Evolutionary conservation across 1,284 basidiomycete species (phyloP).

Genomic region (Irpex rosettiformis): DNA sequence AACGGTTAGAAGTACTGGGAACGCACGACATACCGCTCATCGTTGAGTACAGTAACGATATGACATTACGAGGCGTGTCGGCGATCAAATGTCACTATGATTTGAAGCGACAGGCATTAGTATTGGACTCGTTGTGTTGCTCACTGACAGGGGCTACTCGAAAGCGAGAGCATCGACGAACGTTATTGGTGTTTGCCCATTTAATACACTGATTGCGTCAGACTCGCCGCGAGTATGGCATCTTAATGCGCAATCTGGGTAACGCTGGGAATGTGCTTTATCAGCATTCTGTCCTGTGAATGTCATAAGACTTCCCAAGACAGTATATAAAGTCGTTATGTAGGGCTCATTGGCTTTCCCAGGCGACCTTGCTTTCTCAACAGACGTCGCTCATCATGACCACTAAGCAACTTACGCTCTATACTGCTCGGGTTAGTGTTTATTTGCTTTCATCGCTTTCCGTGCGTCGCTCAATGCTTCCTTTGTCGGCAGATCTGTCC

Average conservation of each 20-base stretch:
- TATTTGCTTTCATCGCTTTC: background rate
- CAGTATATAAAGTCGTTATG: background rate
- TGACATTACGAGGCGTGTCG: no score
- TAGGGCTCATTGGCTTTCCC: background rate
- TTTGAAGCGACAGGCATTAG: no score
- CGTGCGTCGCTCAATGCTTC: background rate
- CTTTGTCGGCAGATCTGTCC: slow-evolving; percentile 37
- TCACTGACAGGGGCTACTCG: no score
- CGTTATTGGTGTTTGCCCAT: no score
- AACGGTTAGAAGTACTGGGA: no score
- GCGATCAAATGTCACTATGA: no score
- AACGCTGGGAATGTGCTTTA: background rate
- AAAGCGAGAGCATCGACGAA: no score
- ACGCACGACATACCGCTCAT: no score
- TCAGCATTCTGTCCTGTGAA: slow-evolving; percentile 6
- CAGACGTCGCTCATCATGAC: slow-evolving; percentile 22
- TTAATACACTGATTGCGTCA: background rate
- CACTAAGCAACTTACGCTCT: slow-evolving; percentile 43
- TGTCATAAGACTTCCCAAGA: slow-evolving; percentile 1
- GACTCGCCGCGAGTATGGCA: background rate
- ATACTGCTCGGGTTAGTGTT: slow-evolving; percentile 40
- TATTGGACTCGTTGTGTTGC: no score
- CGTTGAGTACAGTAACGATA: no score
- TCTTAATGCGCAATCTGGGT: background rate
- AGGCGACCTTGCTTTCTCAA: background rate